A percentile compares a stretch with the other conserved stretches of the same genome.
These are phyloP conservation scores for Ciborinia camelliae DNA, from an alignment of 2,329 filamentous ascomycete genomes.

Conservation along the genomic window DNA sequence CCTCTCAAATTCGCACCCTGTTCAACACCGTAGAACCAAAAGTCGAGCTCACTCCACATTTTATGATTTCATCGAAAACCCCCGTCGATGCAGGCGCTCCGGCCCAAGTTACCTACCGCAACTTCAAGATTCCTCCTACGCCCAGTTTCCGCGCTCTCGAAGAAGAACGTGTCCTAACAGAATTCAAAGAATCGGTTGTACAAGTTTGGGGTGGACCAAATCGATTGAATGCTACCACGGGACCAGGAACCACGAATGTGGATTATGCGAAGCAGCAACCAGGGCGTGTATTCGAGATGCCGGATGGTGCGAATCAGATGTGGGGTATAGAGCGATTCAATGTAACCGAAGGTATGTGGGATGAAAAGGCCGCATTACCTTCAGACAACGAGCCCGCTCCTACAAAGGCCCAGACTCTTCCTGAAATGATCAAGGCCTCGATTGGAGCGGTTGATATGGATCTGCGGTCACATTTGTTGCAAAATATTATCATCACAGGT, in stretches of 20 bases:
- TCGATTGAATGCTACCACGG: conserved; percentile 50
- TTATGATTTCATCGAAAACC: conserved; percentile 81
- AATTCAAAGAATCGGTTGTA: conserved; percentile 97
- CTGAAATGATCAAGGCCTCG: conserved; percentile 74
- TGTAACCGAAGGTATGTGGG: conserved; percentile 86
- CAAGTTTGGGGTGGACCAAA: conserved; percentile 86
- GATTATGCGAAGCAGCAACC: conserved; percentile 70
- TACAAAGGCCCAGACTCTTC: conserved; percentile 74
- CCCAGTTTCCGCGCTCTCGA: conserved; percentile 77
- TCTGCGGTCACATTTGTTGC: conserved; percentile 74
- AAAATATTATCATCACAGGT: conserved; percentile 90
- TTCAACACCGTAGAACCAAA: conserved; percentile 68
- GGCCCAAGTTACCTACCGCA: conserved; percentile 70
- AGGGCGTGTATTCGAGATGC: conserved; percentile 92
- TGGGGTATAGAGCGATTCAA: conserved; percentile 86
- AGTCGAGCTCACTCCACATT: conserved; percentile 77
- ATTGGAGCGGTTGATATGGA: conserved; percentile 84
- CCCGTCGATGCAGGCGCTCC: conserved; percentile 82
- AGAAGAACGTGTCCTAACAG: conserved; percentile 87
- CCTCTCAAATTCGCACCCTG: conserved; percentile 78
- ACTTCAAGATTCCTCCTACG: conserved; percentile 59
- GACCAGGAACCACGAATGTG: conserved; percentile 62
- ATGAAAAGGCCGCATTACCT: conserved; percentile 70
- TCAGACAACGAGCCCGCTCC: conserved; percentile 44
- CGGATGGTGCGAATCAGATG: conserved; percentile 92